These are phyloP conservation scores for Ogataea trehalophila DNA, from an alignment of 805 yeast genomes.

Conservation along the genomic window DNA sequence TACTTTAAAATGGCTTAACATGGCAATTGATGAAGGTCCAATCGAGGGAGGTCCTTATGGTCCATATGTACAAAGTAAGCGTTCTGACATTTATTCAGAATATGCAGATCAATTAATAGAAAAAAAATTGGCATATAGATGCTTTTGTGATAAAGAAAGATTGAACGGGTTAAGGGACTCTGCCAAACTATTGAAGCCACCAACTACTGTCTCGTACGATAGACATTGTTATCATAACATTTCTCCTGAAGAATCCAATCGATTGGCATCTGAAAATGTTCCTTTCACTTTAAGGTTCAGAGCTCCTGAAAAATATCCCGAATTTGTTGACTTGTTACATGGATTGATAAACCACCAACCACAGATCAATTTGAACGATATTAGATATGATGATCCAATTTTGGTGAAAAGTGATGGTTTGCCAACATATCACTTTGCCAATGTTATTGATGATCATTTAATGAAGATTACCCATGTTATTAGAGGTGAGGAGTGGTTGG, in stretches of 20 bases:
- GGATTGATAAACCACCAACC: slow-evolving; percentile 76
- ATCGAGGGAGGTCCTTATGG: slow-evolving; percentile 69
- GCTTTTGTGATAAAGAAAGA: slow-evolving; percentile 81
- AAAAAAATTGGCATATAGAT: slow-evolving; percentile 74
- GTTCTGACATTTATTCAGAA: slow-evolving; percentile 59
- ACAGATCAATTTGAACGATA: slow-evolving; percentile 63
- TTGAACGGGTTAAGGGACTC: slow-evolving; percentile 61
- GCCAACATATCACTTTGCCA: slow-evolving; percentile 97
- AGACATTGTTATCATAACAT: slow-evolving; percentile 59
- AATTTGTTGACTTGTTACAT: slow-evolving; percentile 69
- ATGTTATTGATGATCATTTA: slow-evolving; percentile 88
- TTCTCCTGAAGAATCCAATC: slow-evolving; percentile 36
- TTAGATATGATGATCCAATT: slow-evolving; percentile 85
- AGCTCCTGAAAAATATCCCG: slow-evolving; percentile 67
- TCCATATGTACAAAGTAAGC: slow-evolving; percentile 83
- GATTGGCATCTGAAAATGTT: slow-evolving; percentile 28
- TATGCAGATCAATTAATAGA: slow-evolving; percentile 55
- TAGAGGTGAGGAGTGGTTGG: slow-evolving; percentile 97
- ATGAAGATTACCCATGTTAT: slow-evolving; percentile 93
- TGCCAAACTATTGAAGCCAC: slow-evolving; percentile 74
- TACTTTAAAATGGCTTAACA: slow-evolving; percentile 71
- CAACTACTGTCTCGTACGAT: slow-evolving; percentile 89
- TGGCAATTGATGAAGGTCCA: slow-evolving; percentile 83
- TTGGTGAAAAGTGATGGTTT: slow-evolving; percentile 87
- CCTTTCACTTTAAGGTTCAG: slow-evolving; percentile 65